phyloP scores from a whole-genome alignment of 345 rosid species.

The Corchorus capsularis region DNA sequence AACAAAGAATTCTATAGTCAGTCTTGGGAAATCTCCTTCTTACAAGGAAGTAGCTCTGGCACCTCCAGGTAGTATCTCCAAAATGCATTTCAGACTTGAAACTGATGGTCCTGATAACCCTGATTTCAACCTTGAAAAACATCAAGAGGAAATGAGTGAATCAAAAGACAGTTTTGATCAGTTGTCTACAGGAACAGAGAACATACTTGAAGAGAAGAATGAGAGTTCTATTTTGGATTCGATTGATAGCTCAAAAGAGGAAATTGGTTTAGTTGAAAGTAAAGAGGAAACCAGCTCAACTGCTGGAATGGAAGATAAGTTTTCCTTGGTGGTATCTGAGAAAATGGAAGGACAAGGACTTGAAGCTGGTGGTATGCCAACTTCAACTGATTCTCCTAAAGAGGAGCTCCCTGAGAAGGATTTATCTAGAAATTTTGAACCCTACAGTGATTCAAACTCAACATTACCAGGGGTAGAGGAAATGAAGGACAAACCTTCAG shows the following conservation, averaged over 20 bases:
- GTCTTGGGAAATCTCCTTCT: constrained; percentile 92
- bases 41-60: constrained; percentile 98
- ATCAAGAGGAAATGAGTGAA: constrained; percentile 42
- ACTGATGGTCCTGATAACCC: constrained; percentile 47
- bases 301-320: constrained; percentile 39
- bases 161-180: constrained; percentile 35
- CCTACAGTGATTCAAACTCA: constrained; percentile 32
- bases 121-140: constrained; percentile 34
- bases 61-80: constrained; percentile 87
- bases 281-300: constrained; percentile 43
- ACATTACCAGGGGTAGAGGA: constrained; percentile 44
- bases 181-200: constrained; percentile 31
- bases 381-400: constrained; percentile 44
- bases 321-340: constrained; percentile 34
- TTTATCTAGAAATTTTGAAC: constrained; percentile 31
- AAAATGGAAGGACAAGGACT: constrained; percentile 27
- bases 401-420: constrained; percentile 43
- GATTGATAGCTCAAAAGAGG: constrained; percentile 28
- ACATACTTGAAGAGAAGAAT: constrained; percentile 36
- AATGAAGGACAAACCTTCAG: constrained; percentile 57
- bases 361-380: constrained; percentile 37
- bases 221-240: constrained; percentile 33
- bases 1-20: constrained; percentile 44
- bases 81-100: constrained; percentile 62
- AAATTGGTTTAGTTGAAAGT: constrained; percentile 34